These are phyloP conservation scores for Phytophthora palmivora DNA, from an alignment of 352 stramenopile genomes.

Conservation along the genomic window DNA sequence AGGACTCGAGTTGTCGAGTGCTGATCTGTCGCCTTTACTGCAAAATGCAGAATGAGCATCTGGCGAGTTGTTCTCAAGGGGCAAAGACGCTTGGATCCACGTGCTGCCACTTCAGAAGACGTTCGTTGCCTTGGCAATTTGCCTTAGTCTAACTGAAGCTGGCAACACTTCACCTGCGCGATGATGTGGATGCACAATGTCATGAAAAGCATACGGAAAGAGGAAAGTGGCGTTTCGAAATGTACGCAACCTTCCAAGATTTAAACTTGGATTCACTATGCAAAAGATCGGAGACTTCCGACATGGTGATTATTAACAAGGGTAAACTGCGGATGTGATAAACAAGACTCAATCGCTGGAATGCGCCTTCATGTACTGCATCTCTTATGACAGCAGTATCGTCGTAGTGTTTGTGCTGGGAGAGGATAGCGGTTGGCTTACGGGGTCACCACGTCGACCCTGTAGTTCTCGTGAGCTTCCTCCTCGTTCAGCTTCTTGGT, in stretches of 20 bases:
- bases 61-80: not conserved
- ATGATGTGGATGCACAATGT: slow-evolving; percentile 28
- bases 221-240: slow-evolving; percentile 15
- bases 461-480: slow-evolving; percentile 11
- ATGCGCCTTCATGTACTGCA: too few species aligned
- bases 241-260: slow-evolving; percentile 13
- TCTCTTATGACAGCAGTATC: too few species aligned
- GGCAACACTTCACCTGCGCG: not conserved
- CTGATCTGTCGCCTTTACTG: slow-evolving; percentile 17
- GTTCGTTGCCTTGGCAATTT: not conserved
- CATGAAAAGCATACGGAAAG: slow-evolving; percentile 2
- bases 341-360: not conserved
- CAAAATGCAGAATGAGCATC: slow-evolving; percentile 35
- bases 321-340: not conserved
- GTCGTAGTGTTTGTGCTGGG: too few species aligned
- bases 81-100: not conserved
- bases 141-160: not conserved
- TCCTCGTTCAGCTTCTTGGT: slow-evolving; percentile 24
- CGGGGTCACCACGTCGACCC: slow-evolving; percentile 35
- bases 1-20: slow-evolving; percentile 37
- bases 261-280: slow-evolving; percentile 22
- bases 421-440: too few species aligned
- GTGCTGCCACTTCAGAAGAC: too few species aligned
- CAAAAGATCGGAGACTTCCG: slow-evolving; percentile 16
- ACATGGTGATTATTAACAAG: slow-evolving; percentile 13